phyloP scores from a whole-genome alignment of 257 asterid genomes.

The Fraxinus quadrangulata region DNA sequence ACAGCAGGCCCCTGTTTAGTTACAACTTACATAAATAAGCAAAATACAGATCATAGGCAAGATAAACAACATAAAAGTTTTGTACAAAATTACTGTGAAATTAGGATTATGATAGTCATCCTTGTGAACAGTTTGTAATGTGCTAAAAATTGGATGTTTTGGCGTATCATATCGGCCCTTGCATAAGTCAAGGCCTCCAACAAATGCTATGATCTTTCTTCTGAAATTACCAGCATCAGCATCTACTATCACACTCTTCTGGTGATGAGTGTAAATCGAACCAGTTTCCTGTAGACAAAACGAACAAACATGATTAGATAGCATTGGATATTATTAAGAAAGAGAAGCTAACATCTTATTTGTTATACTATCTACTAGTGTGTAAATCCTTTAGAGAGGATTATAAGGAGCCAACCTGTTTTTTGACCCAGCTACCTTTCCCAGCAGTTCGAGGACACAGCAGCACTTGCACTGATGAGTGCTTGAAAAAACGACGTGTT shows the following conservation, averaged over 20 bases:
- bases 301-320: neutral
- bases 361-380: neutral
- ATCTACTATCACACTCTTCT: slow-evolving; percentile 85
- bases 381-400: neutral
- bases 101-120: slow-evolving; percentile 86
- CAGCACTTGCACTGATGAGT: slow-evolving; percentile 83
- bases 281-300: slow-evolving; percentile 69
- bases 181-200: slow-evolving; percentile 91
- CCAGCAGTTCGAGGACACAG: slow-evolving; percentile 79
- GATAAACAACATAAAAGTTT: neutral
- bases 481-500: slow-evolving; percentile 87
- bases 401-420: slow-evolving; percentile 36
- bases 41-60: neutral
- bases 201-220: slow-evolving; percentile 71
- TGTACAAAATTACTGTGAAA: slow-evolving; percentile 54
- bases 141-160: slow-evolving; percentile 56
- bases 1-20: slow-evolving; percentile 55
- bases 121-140: slow-evolving; percentile 71
- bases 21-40: neutral
- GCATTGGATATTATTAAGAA: neutral
- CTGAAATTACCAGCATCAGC: slow-evolving; percentile 70
- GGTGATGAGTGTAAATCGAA: slow-evolving; percentile 89
- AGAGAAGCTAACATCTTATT: neutral
- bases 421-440: slow-evolving; percentile 85
- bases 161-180: slow-evolving; percentile 88